Evolutionary conservation across 1,139 yeast species (phyloP).

Genomic region (Diutina ranongensis): DNA sequence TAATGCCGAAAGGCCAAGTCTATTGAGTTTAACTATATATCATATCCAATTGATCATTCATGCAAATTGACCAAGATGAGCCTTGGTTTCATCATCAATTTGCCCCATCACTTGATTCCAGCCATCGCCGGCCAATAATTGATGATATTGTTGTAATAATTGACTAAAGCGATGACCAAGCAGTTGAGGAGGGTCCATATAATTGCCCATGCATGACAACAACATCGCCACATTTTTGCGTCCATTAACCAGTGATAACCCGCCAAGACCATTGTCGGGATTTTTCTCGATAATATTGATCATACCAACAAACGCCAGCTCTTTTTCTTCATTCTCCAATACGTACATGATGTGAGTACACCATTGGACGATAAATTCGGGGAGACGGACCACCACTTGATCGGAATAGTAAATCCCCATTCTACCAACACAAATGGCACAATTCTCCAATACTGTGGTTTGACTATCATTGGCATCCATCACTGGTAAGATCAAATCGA

Average conservation of each 20-base stretch:
- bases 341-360: slow-evolving; percentile 51
- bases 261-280: slow-evolving; percentile 52
- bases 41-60: neutral
- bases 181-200: slow-evolving; percentile 37
- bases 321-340: slow-evolving; percentile 73
- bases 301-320: slow-evolving; percentile 69
- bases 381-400: slow-evolving; percentile 43
- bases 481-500: slow-evolving; percentile 54
- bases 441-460: slow-evolving; percentile 67
- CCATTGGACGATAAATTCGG: slow-evolving; percentile 54
- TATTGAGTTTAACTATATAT: neutral
- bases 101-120: slow-evolving; percentile 5
- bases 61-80: neutral
- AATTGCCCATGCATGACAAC: slow-evolving; percentile 53
- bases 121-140: slow-evolving; percentile 28
- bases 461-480: slow-evolving; percentile 46
- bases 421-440: slow-evolving; percentile 91
- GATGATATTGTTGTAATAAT: slow-evolving; percentile 33
- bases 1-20: no score
- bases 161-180: slow-evolving; percentile 34
- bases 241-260: slow-evolving; percentile 32
- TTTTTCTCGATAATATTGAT: slow-evolving; percentile 49
- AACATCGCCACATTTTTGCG: slow-evolving; percentile 42
- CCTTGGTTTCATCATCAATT: slow-evolving; percentile 5
- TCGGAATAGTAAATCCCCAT: slow-evolving; percentile 60